Evolutionary conservation across 768 basidiomycete genomes (phyloP).

Genomic region (Mycena venus): DNA sequence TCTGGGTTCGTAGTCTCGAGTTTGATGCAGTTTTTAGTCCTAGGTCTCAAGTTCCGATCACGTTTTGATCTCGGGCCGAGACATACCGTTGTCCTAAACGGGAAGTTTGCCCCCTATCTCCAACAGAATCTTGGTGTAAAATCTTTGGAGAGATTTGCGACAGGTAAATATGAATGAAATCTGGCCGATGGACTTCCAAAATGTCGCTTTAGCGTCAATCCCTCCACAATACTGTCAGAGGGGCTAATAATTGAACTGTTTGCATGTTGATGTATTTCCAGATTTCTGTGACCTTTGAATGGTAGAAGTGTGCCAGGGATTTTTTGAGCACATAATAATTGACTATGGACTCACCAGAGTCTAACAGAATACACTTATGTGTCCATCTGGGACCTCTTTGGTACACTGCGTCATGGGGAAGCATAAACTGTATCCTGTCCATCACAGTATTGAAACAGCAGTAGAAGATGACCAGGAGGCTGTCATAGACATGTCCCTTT

Average conservation of each 20-base stretch:
- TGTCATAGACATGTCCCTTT: not conserved
- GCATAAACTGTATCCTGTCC: not conserved
- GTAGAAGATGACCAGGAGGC: not conserved
- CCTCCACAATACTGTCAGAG: no score
- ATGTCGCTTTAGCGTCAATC: no score
- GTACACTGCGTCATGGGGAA: not conserved
- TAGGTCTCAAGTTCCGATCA: not conserved
- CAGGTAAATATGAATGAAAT: not conserved
- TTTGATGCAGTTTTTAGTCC: not conserved
- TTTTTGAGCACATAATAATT: not conserved
- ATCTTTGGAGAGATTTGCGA: no score
- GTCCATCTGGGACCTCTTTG: not conserved
- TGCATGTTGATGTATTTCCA: no score
- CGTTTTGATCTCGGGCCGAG: no score
- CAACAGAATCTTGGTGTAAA: no score
- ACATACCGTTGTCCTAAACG: no score
- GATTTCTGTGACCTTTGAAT: not conserved
- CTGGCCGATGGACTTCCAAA: not conserved
- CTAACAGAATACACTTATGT: no score
- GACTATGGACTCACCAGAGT: no score
- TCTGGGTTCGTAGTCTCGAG: not conserved
- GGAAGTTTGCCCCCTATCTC: no score
- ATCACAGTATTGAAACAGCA: not conserved
- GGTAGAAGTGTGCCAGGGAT: not conserved
- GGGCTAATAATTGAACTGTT: no score